Percentiles rank a stretch among this genome's conserved stretches.
Evolutionary conservation across 306 rosid genomes (phyloP).

Genomic region (Urtica urens): DNA sequence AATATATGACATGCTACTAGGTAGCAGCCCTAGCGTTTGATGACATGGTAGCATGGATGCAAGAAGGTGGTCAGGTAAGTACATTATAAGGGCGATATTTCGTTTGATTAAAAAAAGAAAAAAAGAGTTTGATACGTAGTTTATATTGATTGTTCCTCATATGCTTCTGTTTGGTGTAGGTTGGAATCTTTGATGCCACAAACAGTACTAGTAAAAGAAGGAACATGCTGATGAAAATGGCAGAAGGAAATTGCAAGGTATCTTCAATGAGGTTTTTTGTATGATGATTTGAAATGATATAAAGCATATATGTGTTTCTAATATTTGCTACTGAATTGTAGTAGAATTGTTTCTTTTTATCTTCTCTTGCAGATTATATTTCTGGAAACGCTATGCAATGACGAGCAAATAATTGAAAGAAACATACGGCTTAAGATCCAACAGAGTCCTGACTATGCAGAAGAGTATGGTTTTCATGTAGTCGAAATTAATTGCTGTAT

Average conservation of each 20-base stretch:
- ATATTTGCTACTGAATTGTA: too few relatives aligned
- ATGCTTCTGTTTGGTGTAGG: slow-evolving; percentile 43
- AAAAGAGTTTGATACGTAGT: too few relatives aligned
- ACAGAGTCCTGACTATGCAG: slow-evolving; percentile 99
- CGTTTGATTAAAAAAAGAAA: too few relatives aligned
- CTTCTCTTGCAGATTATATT: slow-evolving; percentile 63
- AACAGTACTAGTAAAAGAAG: slow-evolving; percentile 73
- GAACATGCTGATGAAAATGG: slow-evolving; percentile 97
- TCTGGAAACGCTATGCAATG: slow-evolving; percentile 94
- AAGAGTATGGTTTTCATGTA: slow-evolving; percentile 59
- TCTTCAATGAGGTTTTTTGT: slow-evolving; percentile 8
- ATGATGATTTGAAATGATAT: slow-evolving; percentile 18
- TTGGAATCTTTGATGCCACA: slow-evolving; percentile 98
- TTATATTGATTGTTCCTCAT: too few relatives aligned
- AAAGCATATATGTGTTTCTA: slow-evolving; percentile 1
- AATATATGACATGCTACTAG: slow-evolving; percentile 95
- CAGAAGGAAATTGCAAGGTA: slow-evolving; percentile 99
- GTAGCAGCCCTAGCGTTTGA: slow-evolving; percentile 99
- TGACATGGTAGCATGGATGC: slow-evolving; percentile 99
- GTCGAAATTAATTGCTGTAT: too few relatives aligned
- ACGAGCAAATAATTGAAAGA: slow-evolving; percentile 79
- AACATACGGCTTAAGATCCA: slow-evolving; percentile 94
- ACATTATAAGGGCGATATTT: too few relatives aligned
- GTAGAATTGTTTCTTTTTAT: slow-evolving; percentile 2
- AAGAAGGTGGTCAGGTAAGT: slow-evolving; percentile 98